Percentiles rank a stretch among this genome's conserved stretches.
These are phyloP conservation scores for Penicillium robsamsonii DNA, from an alignment of 495 filamentous ascomycete species.

Conservation along the genomic window DNA sequence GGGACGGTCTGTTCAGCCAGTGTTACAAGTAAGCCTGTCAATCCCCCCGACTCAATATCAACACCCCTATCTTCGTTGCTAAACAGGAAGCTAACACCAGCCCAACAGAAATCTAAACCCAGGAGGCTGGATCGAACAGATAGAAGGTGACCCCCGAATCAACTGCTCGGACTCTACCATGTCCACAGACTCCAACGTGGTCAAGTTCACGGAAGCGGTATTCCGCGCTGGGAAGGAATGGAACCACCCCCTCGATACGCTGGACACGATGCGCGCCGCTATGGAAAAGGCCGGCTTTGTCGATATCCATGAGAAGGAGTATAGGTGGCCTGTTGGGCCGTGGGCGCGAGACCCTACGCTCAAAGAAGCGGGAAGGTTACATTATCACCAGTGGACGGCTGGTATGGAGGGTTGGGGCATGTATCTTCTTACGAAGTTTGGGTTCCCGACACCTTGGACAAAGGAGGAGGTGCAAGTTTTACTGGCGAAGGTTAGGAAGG, in stretches of 20 bases:
- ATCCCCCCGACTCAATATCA: too few species aligned
- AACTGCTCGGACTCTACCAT: conserved; percentile 41
- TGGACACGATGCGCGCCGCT: conserved; percentile 12
- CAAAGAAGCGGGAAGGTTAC: conserved; percentile 9
- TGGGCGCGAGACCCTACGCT: conserved; percentile 14
- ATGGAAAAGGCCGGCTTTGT: conserved; percentile 31
- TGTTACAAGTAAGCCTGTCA: conserved; percentile 19
- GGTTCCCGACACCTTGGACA: conserved; percentile 10
- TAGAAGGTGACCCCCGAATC: conserved; percentile 41
- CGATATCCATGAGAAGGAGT: conserved; percentile 13
- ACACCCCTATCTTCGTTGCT: too few species aligned
- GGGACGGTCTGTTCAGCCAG: conserved; percentile 27
- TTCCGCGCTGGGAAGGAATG: conserved; percentile 7
- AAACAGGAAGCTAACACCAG: not conserved
- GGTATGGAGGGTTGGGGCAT: conserved; percentile 18
- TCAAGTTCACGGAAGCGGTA: conserved; percentile 11
- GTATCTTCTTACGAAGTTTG: conserved; percentile 14
- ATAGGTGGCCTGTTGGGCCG: conserved; percentile 10
- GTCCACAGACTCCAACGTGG: conserved; percentile 22
- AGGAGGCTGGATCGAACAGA: conserved; percentile 52
- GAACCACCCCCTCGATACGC: conserved; percentile 7
- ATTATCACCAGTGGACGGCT: conserved; percentile 12
- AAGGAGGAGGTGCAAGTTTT: conserved; percentile 16
- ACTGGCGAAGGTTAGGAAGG: conserved; percentile 8
- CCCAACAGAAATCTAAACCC: conserved; percentile 29